A percentile compares a stretch with the other conserved stretches of the same genome.
Conservation (phyloP, 257 asterid genomes). For the Nicotiana undulata region DNA sequence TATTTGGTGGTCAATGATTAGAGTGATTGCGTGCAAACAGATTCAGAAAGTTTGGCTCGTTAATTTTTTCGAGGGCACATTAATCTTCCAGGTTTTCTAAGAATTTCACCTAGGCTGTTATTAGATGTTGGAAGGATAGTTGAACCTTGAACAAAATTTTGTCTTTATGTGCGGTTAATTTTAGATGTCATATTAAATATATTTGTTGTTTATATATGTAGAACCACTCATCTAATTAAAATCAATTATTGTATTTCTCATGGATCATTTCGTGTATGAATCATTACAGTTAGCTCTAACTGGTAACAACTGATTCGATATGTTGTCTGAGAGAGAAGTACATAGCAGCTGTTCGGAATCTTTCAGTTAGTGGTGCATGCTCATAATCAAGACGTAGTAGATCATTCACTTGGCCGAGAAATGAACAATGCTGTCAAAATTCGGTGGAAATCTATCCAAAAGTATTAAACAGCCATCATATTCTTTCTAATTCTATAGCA, state of each 20-base stretch:
- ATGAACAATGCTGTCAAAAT: no score
- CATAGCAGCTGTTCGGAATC: not conserved
- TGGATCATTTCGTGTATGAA: no score
- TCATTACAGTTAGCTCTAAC: no score
- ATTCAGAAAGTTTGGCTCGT: not conserved
- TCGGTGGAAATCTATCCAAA: no score
- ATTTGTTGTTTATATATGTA: not conserved
- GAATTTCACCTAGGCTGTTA: not conserved
- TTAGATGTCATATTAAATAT: not conserved
- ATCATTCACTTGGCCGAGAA: no score
- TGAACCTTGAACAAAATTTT: not conserved
- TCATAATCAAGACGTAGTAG: no score
- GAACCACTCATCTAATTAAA: not conserved
- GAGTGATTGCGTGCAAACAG: not conserved
- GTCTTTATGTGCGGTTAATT: not conserved
- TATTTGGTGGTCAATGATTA: constrained; percentile 41
- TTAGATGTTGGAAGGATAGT: not conserved
- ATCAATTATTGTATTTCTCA: not conserved
- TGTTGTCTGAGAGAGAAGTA: no score
- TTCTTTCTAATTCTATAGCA: no score
- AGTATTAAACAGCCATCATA: no score
- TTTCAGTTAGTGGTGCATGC: not conserved
- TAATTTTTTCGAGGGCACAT: not conserved
- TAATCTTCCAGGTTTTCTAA: not conserved
- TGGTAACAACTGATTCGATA: no score